These are phyloP conservation scores for Ceratopteris richardii DNA, from an alignment of 75 land plant species.

Conservation along the genomic window DNA sequence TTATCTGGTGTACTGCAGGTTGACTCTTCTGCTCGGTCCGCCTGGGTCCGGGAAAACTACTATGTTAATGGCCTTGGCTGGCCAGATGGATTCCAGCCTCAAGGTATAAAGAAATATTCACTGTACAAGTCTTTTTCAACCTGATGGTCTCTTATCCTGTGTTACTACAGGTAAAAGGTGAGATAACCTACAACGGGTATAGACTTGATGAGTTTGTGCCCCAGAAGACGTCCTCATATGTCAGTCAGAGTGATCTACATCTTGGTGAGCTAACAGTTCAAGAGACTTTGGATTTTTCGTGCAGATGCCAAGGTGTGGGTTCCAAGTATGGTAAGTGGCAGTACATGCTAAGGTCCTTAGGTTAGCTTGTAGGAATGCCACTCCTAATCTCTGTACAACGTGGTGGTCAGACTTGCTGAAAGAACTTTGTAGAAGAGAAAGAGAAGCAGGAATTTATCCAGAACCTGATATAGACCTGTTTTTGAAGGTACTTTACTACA, in stretches of 20 bases:
- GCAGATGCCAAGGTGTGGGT: conserved; percentile 84
- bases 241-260: conserved; percentile 80
- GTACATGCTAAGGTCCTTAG: neutral
- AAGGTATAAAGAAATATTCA: conserved; percentile 30
- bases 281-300: conserved; percentile 86
- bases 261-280: conserved; percentile 85
- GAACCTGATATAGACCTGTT: conserved; percentile 10
- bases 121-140: no score
- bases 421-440: conserved; percentile 12
- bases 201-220: conserved; percentile 63
- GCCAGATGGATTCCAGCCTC: conserved; percentile 56
- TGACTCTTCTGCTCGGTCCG: conserved; percentile 76
- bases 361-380: neutral
- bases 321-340: conserved; percentile 41
- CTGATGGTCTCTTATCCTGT: no score
- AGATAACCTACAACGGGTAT: conserved; percentile 70
- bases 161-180: conserved; percentile 44
- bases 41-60: conserved; percentile 83
- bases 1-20: conserved; percentile 40
- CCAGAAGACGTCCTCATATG: conserved; percentile 75
- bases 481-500: conserved; percentile 5
- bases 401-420: conserved; percentile 4
- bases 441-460: conserved; percentile 9
- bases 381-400: neutral
- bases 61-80: conserved; percentile 64